These are phyloP conservation scores for Aegilops tauschii DNA, from an alignment of 176 grass and related monocot genomes.

Conservation along the genomic window DNA sequence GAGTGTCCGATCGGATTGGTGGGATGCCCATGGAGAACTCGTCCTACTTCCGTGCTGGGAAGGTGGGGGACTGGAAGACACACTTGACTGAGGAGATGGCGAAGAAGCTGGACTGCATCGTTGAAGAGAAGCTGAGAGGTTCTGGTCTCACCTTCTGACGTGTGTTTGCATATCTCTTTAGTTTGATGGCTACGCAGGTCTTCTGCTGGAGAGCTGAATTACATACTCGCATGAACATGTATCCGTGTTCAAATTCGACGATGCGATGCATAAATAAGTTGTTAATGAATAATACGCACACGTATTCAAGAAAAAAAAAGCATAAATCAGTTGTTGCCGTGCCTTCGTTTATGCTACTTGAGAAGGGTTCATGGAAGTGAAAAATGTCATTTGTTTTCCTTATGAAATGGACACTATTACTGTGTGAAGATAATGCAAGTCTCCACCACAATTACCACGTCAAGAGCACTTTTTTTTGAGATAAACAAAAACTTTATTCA, in stretches of 20 bases:
- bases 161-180: neutral
- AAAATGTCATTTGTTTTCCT: too few relatives aligned
- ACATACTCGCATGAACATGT: neutral
- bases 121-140: conserved; percentile 17
- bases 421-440: too few relatives aligned
- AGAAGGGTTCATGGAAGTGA: too few relatives aligned
- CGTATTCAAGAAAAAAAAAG: too few relatives aligned
- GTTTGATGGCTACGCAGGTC: neutral
- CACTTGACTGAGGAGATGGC: conserved; percentile 24
- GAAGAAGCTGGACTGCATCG: neutral
- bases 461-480: too few relatives aligned
- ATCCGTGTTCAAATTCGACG: neutral
- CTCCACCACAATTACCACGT: too few relatives aligned
- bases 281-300: too few relatives aligned
- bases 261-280: neutral
- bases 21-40: neutral
- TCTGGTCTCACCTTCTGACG: conserved; percentile 16
- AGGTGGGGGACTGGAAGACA: conserved; percentile 1
- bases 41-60: neutral
- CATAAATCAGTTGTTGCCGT: neutral
- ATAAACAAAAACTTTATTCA: too few relatives aligned
- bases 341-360: too few relatives aligned
- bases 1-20: neutral
- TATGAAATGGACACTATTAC: too few relatives aligned
- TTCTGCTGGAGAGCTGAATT: neutral